A percentile compares a stretch with the other conserved stretches of the same genome.
phyloP scores from a whole-genome alignment of 2,329 filamentous ascomycete genomes.

The Beauveria rudraprayagi region DNA sequence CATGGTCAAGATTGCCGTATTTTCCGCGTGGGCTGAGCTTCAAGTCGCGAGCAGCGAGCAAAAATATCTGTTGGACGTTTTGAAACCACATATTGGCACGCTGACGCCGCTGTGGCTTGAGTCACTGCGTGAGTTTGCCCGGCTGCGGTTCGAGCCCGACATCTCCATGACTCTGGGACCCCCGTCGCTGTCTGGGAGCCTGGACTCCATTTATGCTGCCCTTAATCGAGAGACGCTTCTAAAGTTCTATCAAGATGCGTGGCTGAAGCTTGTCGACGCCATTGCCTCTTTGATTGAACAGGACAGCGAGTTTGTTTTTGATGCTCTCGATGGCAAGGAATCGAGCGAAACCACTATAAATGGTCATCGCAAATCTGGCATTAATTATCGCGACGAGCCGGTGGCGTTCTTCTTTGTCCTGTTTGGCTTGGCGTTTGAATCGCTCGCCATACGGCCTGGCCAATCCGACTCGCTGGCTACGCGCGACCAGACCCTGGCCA shows the following conservation, averaged over 20 bases:
- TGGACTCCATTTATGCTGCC: slow-evolving; percentile 91
- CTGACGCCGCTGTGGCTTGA: slow-evolving; percentile 91
- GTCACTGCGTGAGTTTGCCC: slow-evolving; percentile 86
- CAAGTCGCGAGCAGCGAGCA: slow-evolving; percentile 94
- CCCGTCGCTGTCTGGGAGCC: slow-evolving; percentile 70
- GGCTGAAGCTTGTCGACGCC: slow-evolving; percentile 93
- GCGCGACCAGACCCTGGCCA: slow-evolving; percentile 75
- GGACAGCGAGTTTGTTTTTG: slow-evolving; percentile 95
- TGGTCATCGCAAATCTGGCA: slow-evolving; percentile 60
- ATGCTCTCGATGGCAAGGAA: slow-evolving; percentile 84
- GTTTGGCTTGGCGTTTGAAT: slow-evolving; percentile 93
- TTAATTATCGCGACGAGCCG: slow-evolving; percentile 96
- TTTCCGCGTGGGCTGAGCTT: slow-evolving; percentile 93
- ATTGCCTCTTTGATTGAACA: slow-evolving; percentile 96
- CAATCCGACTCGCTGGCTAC: slow-evolving; percentile 48
- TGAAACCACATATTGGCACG: slow-evolving; percentile 82
- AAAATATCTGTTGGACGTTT: slow-evolving; percentile 76
- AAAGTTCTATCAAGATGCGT: slow-evolving; percentile 93
- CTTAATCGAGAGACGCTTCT: slow-evolving; percentile 89
- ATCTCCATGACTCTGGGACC: slow-evolving; percentile 86
- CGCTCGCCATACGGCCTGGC: slow-evolving; percentile 69
- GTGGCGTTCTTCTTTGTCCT: slow-evolving; percentile 98
- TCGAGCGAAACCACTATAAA: slow-evolving; percentile 38
- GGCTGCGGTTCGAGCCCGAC: slow-evolving; percentile 89
- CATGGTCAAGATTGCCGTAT: slow-evolving; percentile 97